Base-by-base conservation (phyloP, 345 rosid genomes). In the Excoecaria cochinchinensis region DNA sequence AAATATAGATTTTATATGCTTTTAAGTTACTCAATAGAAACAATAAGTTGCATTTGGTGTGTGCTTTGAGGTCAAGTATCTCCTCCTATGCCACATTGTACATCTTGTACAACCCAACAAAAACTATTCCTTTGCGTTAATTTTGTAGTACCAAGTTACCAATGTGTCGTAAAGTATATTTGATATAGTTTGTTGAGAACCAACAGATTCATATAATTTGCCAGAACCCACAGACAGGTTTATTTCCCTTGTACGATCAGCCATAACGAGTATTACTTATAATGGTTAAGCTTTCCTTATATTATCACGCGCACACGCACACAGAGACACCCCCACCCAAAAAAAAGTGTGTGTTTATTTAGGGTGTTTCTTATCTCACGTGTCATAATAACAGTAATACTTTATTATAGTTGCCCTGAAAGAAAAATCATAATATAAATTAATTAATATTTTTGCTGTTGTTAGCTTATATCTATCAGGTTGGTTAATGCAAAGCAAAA, bases 21-120 rank as follows among this genome's bases (percentile, higher is more conserved):
- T 93, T 80, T 74, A 90, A 91, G 97, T 78, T 78, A 89, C 94
- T 91, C 94, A 80, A 81, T 67, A 67, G 42, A 70, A 74, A 38
- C 67, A 51, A 15, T 48, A 55, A 1, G 38, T 46, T 62, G 77
- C 17, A 72, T 73, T 65, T 67, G 74, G 25, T 60, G 16, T 70
- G 84, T 86, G 67, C 85, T 85, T 90, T 80, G 70, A 79, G 79
- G 81, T 82, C 75, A 85, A 82, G 83, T 77, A 80, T 73, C 64
- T 74, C 83, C 85, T 82, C 75, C 86, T 60, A 77, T 75, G 69
- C 76, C 67, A 10, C 67, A 47, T 66, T 11, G 44, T 36, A 52
- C 52, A 8, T 56, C 36, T 25, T 8, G 58, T 59, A 73, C 73
- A 24, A 14, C 25, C 6, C 8, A 57, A 1, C 19, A 16, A 57